These are phyloP conservation scores for Avena atlantica DNA, from an alignment of 176 grass and related monocot genomes.

Conservation along the genomic window DNA sequence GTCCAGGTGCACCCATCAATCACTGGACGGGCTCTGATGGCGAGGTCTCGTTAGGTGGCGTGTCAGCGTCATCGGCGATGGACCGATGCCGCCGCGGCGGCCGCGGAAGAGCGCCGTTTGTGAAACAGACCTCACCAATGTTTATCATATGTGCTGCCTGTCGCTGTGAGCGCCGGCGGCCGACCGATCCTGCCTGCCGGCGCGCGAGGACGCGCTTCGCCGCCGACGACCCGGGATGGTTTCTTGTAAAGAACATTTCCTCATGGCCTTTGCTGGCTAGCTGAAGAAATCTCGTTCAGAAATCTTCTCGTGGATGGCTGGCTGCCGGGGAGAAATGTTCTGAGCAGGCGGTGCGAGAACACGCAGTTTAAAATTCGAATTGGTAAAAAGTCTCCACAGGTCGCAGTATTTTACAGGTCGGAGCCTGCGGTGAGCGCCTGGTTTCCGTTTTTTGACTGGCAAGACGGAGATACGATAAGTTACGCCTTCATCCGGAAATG, in stretches of 20 bases:
- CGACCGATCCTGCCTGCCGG: slow-evolving; percentile 28
- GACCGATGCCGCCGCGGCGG: not conserved
- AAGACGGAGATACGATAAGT: not conserved
- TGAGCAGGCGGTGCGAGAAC: not conserved
- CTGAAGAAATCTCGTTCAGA: not conserved
- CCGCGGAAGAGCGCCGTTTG: not conserved
- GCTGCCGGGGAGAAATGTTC: not conserved
- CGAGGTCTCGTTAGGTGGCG: slow-evolving; percentile 17
- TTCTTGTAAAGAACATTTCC: slow-evolving; percentile 22
- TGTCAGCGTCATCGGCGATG: slow-evolving; percentile 34
- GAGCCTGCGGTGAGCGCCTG: not conserved
- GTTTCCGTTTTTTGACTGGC: not conserved
- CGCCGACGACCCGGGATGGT: slow-evolving; percentile 35
- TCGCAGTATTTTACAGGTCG: not conserved
- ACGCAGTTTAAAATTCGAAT: not conserved
- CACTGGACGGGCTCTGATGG: not conserved
- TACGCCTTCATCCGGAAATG: not conserved
- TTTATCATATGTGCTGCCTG: slow-evolving; percentile 40
- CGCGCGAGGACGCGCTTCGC: slow-evolving; percentile 33
- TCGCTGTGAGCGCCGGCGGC: slow-evolving; percentile 29
- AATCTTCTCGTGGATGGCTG: not conserved
- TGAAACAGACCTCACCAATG: not conserved
- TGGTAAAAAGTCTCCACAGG: not conserved
- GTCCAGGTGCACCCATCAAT: not conserved
- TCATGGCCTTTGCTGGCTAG: not conserved